phyloP scores from a whole-genome alignment of 768 basidiomycete genomes.

The Strobilomyces dryophilus region DNA sequence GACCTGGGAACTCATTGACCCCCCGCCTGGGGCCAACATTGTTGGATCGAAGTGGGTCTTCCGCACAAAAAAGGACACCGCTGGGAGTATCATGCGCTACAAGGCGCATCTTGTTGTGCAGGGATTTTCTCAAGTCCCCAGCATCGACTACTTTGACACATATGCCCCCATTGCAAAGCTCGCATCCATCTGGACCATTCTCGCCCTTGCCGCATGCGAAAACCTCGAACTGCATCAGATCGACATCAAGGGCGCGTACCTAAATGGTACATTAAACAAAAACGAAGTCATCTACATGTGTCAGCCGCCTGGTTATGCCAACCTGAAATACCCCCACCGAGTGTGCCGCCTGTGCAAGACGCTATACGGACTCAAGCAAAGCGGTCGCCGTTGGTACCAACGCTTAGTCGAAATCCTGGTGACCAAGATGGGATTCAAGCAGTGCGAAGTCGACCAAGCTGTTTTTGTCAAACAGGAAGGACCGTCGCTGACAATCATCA shows the following conservation, averaged over 20 bases:
- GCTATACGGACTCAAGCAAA: too few species aligned
- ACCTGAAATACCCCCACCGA: too few species aligned
- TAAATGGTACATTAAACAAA: not conserved
- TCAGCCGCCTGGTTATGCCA: not conserved
- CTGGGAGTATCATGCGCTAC: not conserved
- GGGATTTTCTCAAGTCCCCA: not conserved
- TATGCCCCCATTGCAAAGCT: not conserved
- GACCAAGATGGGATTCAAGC: too few species aligned
- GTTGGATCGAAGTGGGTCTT: not conserved
- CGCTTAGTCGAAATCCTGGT: too few species aligned
- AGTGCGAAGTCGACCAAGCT: too few species aligned
- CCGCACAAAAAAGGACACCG: not conserved
- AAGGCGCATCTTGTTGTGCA: not conserved
- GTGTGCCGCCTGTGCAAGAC: too few species aligned
- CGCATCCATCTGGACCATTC: not conserved
- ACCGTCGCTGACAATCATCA: not conserved
- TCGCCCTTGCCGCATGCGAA: not conserved
- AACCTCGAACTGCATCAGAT: not conserved
- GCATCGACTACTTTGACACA: not conserved
- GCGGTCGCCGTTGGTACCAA: too few species aligned
- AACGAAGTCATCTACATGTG: not conserved
- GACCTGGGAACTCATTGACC: not conserved
- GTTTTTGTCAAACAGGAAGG: not conserved
- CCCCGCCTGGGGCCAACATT: too few species aligned
- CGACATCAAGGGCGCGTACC: not conserved